Evolutionary conservation across 73 alveolate genomes (phyloP), one percentile per base, ranked within the genome.

Genomic region (Paramecium sexaurelia): DNA sequence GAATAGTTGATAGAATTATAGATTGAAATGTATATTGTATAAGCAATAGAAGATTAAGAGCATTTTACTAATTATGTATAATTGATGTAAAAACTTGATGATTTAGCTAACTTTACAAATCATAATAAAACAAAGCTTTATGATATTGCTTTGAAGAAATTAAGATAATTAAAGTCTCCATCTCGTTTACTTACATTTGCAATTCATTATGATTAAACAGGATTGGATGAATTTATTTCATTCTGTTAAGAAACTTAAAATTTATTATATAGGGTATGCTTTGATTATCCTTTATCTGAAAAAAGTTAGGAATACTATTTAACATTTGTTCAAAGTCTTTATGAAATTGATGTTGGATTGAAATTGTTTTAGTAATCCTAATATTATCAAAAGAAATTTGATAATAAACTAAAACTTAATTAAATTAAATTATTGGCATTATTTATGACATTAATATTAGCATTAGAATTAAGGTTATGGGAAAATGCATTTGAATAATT

Each of bases 311-410:
- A 78, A 78, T 78, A 29, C 22, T 78, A 78, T 78, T 78, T 78
- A 43, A 78, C 75, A 24, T 78, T 78, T 22, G 47, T 43, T 11
- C 19, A 78, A 43, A 29, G 75, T 78, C 55, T 78, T 5, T 78
- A 78, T 78, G 90, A 78, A 78, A 27, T 78, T 13, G 90, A 78
- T 78, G 90, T 78, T 41, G 90, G 90, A 20, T 45, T 78, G 22
- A 78, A 78, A 45, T 15, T 29, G 20, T 78, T 78, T 61, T 45
- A 78, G 41, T 45, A 78, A 78, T 78, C 90, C 1, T 24, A 78
- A 78, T 78, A 78, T 33, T 78, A 78, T 33, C 27, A 78, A 22
- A 78, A 78, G 71, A 78, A 78, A 22, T 78, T 78, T 78, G 90
- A 78, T 9, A 37, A 78, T 11, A 78, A 78, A 78, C 35, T 10